Percentiles rank a stretch among this genome's conserved stretches.
phyloP scores from a whole-genome alignment of 768 basidiomycete genomes.

The Hemileccinum rubropunctum region DNA sequence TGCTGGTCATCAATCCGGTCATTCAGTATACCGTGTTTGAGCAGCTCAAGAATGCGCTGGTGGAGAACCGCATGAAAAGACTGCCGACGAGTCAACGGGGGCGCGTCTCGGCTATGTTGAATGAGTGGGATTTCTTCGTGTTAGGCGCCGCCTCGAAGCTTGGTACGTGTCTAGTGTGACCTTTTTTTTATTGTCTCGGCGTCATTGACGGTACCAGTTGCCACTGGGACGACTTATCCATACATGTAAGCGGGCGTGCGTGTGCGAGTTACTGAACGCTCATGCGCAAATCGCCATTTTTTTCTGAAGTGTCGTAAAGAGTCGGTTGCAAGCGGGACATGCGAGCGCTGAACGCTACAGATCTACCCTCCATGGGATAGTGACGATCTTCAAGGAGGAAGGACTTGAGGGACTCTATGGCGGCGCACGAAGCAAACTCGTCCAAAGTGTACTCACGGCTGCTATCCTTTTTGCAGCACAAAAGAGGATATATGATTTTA shows the following conservation, averaged over 20 bases:
- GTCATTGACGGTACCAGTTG: constrained; percentile 32
- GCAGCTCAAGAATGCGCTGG: constrained; percentile 84
- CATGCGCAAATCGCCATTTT: not conserved
- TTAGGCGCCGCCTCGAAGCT: constrained; percentile 95
- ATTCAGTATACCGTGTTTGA: constrained; percentile 94
- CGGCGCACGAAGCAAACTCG: constrained; percentile 82
- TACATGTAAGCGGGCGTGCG: constrained; percentile 51
- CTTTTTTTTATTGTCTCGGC: not conserved
- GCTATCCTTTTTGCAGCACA: constrained; percentile 93
- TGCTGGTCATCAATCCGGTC: constrained; percentile 93
- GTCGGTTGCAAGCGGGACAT: constrained; percentile 73
- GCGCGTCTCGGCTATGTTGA: constrained; percentile 49
- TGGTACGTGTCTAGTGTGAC: constrained; percentile 38
- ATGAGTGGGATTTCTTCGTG: constrained; percentile 89
- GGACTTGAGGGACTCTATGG: constrained; percentile 83
- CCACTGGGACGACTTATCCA: constrained; percentile 65
- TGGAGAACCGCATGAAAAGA: constrained; percentile 57
- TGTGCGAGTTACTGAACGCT: not conserved
- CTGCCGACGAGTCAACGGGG: constrained; percentile 46
- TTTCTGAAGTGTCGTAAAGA: constrained; percentile 60
- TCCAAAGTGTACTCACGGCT: constrained; percentile 90
- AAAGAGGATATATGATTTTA: constrained; percentile 74
- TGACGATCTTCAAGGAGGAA: constrained; percentile 75
- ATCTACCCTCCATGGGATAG: constrained; percentile 73
- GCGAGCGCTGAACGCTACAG: constrained; percentile 66